Base-by-base conservation (phyloP, 148 eudicot species). In the Selenicereus undatus region DNA sequence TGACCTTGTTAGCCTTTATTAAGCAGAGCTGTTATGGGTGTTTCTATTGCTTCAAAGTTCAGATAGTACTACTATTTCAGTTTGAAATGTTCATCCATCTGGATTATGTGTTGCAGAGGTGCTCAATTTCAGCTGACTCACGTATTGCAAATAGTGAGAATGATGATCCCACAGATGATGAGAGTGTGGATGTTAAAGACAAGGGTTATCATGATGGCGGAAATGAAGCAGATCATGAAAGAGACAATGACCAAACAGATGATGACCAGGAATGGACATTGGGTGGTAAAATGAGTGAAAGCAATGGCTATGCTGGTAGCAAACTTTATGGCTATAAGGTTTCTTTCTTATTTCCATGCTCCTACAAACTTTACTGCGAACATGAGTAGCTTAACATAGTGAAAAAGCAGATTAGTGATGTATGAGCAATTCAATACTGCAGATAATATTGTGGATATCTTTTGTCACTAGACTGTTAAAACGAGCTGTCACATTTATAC, bases 251-350 rank as follows among this genome's bases (percentile, higher is more conserved):
- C 8, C 43, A 39, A 39, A 86, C 91, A 42, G 97, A 96, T 84
- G 92, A 88, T 81, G 93, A 93, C 75, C 90, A 73, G 83, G 97
- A 91, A 79, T 91, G 98, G 39, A 87, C 90, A 56, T 86, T 91
- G 74, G 93, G 98, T 85, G 99, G 97, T 75, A 92, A 93, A 89
- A 84, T 89, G 86, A 96, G 98, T 84, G 98, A 91, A 88, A 92
- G 91, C 86, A 92, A 97, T 82, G 97, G 94, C 74, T 96, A 91
- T 86, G 92, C 85, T 82, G 93, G 89, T 79, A 88, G 92, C 80
- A 97, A 96, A 89, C 95, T 96, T 43, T 96, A 96, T 83, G 97
- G 92, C 84, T 90, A 92, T 81, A 93, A 92, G 99, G 99, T 96
- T 76, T 64, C 26, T 84, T 64, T 22, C 77, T 52, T 27, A 18